Base-by-base conservation (phyloP, 345 rosid species). In the Camelina laxa region DNA sequence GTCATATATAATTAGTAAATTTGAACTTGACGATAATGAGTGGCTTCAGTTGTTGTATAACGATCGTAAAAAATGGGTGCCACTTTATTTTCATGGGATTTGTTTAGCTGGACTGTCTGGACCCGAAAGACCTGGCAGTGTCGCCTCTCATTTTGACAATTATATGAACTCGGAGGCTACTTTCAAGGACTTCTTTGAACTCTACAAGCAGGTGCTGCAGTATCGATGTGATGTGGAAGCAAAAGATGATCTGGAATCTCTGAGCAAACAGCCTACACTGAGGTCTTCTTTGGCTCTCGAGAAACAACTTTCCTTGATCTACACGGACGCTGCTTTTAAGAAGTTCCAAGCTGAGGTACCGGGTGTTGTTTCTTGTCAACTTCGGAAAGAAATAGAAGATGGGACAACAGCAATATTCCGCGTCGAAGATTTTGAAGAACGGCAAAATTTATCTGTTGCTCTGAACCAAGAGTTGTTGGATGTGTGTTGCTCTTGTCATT, bases 31-130 rank as follows among this genome's bases (percentile, higher is more conserved):
- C 15, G 77, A 73, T 42, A 75, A 81, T 69, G 84, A 79, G 60
- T 81, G 85, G 85, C 2, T 84, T 59, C 85, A 79, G 17, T 77
- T 80, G 51, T 30, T 86, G 73, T 81, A 77, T 74, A 85, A 69
- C 35, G 90, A 84, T 72, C 83, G 80, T 17, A 70, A 78, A 45
- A 69, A 78, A 39, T 86, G 90, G 87, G 90, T 75, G 39, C 87
- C 87, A 14, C 64, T 42, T 44, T 86, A 74, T 70, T 75, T 83
- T 57, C 72, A 65, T 9, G 81, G 75, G 21, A 15, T 80, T 20
- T 72, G 60, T 69, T 73, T 84, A 57, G 79, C 79, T n/a, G 79
- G 82, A 49, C 58, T 79, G 50, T 74, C 79, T 68, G 78, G 67
- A 27, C n/a, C 55, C 27, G 79, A 74, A n/a, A 68, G 79, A 56